Evolutionary conservation across 2,329 filamentous ascomycete species (phyloP), one percentile per base, ranked within the genome.

Genomic region (Monosporascus ibericus): DNA sequence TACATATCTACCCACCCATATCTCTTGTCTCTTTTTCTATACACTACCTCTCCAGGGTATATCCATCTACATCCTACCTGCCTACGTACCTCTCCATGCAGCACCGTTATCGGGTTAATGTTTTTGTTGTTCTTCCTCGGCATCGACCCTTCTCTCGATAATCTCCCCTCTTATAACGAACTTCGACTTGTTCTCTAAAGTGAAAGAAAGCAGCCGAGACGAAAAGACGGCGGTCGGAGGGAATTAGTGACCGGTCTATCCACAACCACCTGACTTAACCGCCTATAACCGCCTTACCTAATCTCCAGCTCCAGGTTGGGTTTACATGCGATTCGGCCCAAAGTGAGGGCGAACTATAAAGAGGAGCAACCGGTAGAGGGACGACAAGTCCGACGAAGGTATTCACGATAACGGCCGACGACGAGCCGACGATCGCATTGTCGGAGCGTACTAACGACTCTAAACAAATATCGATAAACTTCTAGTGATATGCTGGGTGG

Each of bases 401-500:
- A 34, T 34, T 34, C 30, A 11, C 30, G 30, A 34, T 34, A 34
- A 14, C 30, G 9, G 30, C 30, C 44, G 30, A 49, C 48, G 46
- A 52, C 54, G 40, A 55, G 52, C 52, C 48, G 57, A 44, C 55
- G 54, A 60, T 53, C 52, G 44, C 50, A 53, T 18, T 34, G 30
- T 34, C 30, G 30, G 11, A 14, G 30, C 38, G 17, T 20, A 40
- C 18, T 40, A 20, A 40, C 17, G 36, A 36, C 47, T n/a, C 38
- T 40, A 14, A 34, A 36, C 40, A 27, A 30, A 20, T 27, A 36
- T 36, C 44, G 17, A 36, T 17, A 44, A 44, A 15, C 25, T 20
- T 49, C 17, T 49, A 48, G 58, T 66, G 65, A 60, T 66, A 68
- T 65, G 68, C 72, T 71, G 64, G 61, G 62, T 67, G 65, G 64